Evolutionary conservation across 2,329 filamentous ascomycete genomes (phyloP), one percentile per base, ranked within the genome.

Genomic region (Myriosclerotinia scirpicola): DNA sequence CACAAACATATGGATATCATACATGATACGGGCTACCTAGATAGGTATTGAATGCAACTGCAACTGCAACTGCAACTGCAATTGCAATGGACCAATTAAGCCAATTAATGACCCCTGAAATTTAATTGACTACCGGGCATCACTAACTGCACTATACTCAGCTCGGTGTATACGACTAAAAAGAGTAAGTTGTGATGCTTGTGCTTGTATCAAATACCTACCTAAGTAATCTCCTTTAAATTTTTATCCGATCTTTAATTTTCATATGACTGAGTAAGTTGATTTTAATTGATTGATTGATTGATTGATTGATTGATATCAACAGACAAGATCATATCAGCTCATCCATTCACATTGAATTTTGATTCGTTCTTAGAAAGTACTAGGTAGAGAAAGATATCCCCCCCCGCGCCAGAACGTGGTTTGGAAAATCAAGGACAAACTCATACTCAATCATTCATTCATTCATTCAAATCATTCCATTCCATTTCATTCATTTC

Each of bases 61-160:
- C 26, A 26, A 26, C 26, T 26, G 3, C 26, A 26, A 26, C 26
- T 26, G 3, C 26, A 26, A 26, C 26, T 26, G 26, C 26, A 3
- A 56, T 36, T 26, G 26, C 26, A 3, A 56, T 36, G 54, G 36
- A 26, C 15, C 54, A 56, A 17, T 20, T 2, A 20, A 22, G 1
- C 54, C 36, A 55, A 40, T 55, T 22, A 20, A 36, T 38, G 54
- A 42, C 54, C 54, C 54, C 54, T 56, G 54, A 42, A 56, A 56
- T 56, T 42, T 26, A 26, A 26, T 56, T 20, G 40, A 42, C 26
- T 26, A 26, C 26, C 26, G 26, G 26, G 26, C 26, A 26, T 3
- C 26, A 26, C 26, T 26, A 26, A 26, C 26, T 26, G 26, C 26
- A 26, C 26, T 26, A 26, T 26, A 3, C 26, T 26, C 26, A 26